Evolutionary conservation across 306 rosid species (phyloP), one percentile per base, ranked within the genome.

Genomic region (Quercus berberidifolia): DNA sequence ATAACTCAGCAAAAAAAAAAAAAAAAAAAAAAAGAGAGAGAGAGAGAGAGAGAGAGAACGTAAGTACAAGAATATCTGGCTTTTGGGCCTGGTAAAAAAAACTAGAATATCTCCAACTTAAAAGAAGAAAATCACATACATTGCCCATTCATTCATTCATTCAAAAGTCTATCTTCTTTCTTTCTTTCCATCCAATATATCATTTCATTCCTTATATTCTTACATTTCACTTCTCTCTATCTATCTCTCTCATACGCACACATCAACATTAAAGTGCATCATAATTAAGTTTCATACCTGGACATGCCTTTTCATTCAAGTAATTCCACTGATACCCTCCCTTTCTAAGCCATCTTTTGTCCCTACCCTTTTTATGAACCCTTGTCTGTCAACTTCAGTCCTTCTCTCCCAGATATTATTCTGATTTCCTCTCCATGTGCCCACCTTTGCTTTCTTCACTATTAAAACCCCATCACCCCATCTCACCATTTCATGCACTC

Each of bases 321-420:
- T 83, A 89, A 85, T 76, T 83, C 77, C 46, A 79, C 20, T 76
- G 78, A 81, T 85, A 77, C 88, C 84, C 84, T 79, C 86, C 86
- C 91, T 93, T 90, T 92, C 91, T 77, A 85, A 89, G 77, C 81
- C 93, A 91, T 93, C 86, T 90, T 90, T 90, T 91, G 98, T 96
- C 96, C 98, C 99, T 90, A 82, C 88, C 93, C 90, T 85, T 90
- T 91, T 85, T 89, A 87, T 84, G 94, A 89, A 84, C 88, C 69
- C 74, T 76, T 35, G 86, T 88, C 89, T 92, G 92, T 89, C 97
- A 88, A 78, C 89, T 86, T 91, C 97, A 89, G 94, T 93, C 97
- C 91, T 86, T 86, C 95, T 92, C 95, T 85, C 83, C 76, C 97
- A 89, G 93, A 92, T 92, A 92, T 82, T 73, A 83, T 80, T 88